Percentiles rank a stretch among this genome's conserved stretches.
phyloP scores from a whole-genome alignment of 1,139 yeast genomes.

The Hemisphaericaspora xylofermentans region DNA sequence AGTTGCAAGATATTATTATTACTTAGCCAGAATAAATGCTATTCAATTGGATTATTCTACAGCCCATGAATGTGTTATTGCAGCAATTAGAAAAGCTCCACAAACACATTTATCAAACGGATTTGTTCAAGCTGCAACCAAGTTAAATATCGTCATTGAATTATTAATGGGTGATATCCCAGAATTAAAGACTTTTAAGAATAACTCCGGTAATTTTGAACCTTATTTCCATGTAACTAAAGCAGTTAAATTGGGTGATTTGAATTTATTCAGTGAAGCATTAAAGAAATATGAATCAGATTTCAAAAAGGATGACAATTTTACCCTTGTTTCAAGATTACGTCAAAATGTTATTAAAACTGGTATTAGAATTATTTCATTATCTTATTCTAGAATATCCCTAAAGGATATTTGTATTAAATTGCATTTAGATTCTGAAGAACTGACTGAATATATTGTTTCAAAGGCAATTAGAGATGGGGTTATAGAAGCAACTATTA shows the following conservation, averaged over 20 bases:
- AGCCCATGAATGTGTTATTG: slow-evolving; percentile 86
- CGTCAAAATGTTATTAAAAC: slow-evolving; percentile 98
- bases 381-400: slow-evolving; percentile 88
- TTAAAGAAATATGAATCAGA: slow-evolving; percentile 60
- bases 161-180: slow-evolving; percentile 97
- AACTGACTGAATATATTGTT: slow-evolving; percentile 94
- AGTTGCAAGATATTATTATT: slow-evolving; percentile 88
- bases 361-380: slow-evolving; percentile 90
- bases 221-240: slow-evolving; percentile 88
- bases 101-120: slow-evolving; percentile 85
- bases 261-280: slow-evolving; percentile 76
- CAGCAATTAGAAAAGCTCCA: slow-evolving; percentile 97
- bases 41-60: slow-evolving; percentile 90
- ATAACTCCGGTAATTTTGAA: slow-evolving; percentile 54
- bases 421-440: slow-evolving; percentile 89
- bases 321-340: slow-evolving; percentile 80
- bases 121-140: slow-evolving; percentile 86
- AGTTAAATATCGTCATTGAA: slow-evolving; percentile 84
- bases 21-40: slow-evolving; percentile 85
- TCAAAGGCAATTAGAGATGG: slow-evolving; percentile 97
- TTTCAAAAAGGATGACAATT: slow-evolving; percentile 76
- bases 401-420: slow-evolving; percentile 88
- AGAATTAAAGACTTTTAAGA: slow-evolving; percentile 79
- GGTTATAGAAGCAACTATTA: slow-evolving; percentile 91
- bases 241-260: slow-evolving; percentile 92